Evolutionary conservation across 2,329 filamentous ascomycete genomes (phyloP).

Genomic region (Trichoderma oligosporum): DNA sequence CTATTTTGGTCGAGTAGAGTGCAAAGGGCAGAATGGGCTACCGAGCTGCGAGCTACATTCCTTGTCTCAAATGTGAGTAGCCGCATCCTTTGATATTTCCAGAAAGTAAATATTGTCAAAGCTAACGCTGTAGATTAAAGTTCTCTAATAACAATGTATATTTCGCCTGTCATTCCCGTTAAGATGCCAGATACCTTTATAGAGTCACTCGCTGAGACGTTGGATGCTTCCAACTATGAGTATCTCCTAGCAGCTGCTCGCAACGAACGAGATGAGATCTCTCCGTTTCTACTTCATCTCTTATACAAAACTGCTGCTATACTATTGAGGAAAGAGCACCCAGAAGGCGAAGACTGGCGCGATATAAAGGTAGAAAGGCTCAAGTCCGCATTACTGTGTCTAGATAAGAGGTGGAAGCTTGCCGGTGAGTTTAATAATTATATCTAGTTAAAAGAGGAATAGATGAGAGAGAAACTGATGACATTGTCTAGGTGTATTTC

Average conservation of each 20-base stretch:
- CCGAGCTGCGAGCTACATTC: constrained; percentile 7
- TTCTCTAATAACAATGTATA: constrained; percentile 4
- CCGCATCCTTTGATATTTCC: not conserved
- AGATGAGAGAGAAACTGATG: not conserved
- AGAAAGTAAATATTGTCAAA: not conserved
- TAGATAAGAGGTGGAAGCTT: constrained; percentile 8
- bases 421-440: not conserved
- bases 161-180: not conserved
- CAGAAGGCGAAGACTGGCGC: not conserved
- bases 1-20: constrained; percentile 4
- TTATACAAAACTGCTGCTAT: not conserved
- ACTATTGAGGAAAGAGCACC: not conserved
- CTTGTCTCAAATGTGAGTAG: not conserved
- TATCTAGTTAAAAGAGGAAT: not conserved
- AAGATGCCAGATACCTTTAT: not conserved
- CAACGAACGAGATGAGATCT: not conserved
- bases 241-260: not conserved
- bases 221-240: not conserved
- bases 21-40: not conserved
- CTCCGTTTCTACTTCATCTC: not conserved
- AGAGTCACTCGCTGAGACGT: not conserved
- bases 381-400: not conserved
- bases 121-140: not conserved
- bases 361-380: constrained; percentile 1
- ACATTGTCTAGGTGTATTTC: not conserved